Evolutionary conservation across 345 rosid species (phyloP).

Genomic region (Linum trigynum): DNA sequence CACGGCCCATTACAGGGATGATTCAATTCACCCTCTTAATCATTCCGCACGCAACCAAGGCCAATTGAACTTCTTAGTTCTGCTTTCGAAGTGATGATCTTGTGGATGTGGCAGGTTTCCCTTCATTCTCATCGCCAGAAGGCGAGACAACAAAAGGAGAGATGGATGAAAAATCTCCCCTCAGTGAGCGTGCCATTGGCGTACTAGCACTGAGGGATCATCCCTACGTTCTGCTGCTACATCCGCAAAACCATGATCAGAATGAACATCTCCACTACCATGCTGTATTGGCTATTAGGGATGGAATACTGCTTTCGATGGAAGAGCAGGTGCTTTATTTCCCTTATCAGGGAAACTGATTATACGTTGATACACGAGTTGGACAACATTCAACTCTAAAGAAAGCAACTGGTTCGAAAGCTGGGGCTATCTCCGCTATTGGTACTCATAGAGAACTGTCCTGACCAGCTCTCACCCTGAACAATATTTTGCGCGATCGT

Average conservation of each 20-base stretch:
- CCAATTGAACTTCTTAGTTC: conserved; percentile 44
- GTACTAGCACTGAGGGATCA: conserved; percentile 73
- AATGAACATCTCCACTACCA: conserved; percentile 62
- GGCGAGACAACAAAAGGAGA: conserved; percentile 46
- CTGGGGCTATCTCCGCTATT: conserved; percentile 51
- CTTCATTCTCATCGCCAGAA: conserved; percentile 57
- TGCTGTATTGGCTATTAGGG: neutral
- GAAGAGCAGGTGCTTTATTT: conserved; percentile 9
- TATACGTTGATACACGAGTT: too few relatives aligned
- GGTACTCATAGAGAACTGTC: conserved; percentile 78
- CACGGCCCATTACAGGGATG: conserved; percentile 45
- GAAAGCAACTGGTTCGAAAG: conserved; percentile 24
- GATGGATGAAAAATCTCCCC: conserved; percentile 53
- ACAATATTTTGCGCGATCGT: conserved; percentile 42
- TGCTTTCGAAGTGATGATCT: conserved; percentile 64
- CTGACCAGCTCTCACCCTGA: conserved; percentile 79
- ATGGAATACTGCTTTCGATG: too few relatives aligned
- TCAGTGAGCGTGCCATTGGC: conserved; percentile 56
- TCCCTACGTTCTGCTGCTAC: conserved; percentile 56
- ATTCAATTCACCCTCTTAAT: conserved; percentile 42
- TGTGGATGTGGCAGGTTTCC: conserved; percentile 53
- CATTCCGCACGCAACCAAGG: conserved; percentile 50
- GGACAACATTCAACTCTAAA: too few relatives aligned
- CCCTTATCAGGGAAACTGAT: conserved; percentile 39
- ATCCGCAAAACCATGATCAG: conserved; percentile 41